Base-by-base conservation (phyloP, 495 filamentous ascomycete species). In the Achaetomiella virescens region DNA sequence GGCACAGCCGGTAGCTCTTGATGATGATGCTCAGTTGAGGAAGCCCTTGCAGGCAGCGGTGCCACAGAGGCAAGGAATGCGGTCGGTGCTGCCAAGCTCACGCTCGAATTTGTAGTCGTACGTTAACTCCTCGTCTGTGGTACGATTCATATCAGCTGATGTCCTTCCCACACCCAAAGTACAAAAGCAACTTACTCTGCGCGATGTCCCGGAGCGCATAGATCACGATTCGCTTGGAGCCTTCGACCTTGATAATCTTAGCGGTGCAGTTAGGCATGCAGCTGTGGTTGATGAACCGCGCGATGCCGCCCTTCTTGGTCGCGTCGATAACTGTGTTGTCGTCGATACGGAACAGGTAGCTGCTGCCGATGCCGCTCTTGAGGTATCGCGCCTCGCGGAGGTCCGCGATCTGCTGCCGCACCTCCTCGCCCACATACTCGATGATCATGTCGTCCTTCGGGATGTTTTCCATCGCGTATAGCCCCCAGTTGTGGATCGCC, bases 101-200 rank as follows among this genome's bases (percentile, higher is more conserved):
- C 95, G 86, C 77, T 98, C 93, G 70, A 98, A 98, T 73, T 98
- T 98, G 81, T 98, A 98, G 77, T 98, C 93, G 77, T 98, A 98
- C 3, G 93, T 98, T 58, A 98, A 83, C 72, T 98, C 93, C 74
- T 98, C 93, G 66, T 97, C 93, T 98, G 67, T 65, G 59, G 42
- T 36, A 43, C 29, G 48, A 11, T 57, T 25, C 25, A 1, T 48
- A 75, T 86, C 70, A 86, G 79, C 62, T 40, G n/a, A 68, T 44
- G 33, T 41, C 40, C 37, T 25, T 37, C 35, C 29, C 37, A 41
- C 17, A 4, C 15, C n/a, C n/a, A n/a, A 14, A 36, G 44, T 21
- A 40, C 43, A 48, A 21, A 12, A 21, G 15, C 37, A 59, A 84
- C 91, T 78, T 81, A 96, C 93, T 90, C 77, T 90, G 83, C 64